Base-by-base conservation (phyloP, 2,329 filamentous ascomycete species). In the Colletotrichum higginsianum region DNA sequence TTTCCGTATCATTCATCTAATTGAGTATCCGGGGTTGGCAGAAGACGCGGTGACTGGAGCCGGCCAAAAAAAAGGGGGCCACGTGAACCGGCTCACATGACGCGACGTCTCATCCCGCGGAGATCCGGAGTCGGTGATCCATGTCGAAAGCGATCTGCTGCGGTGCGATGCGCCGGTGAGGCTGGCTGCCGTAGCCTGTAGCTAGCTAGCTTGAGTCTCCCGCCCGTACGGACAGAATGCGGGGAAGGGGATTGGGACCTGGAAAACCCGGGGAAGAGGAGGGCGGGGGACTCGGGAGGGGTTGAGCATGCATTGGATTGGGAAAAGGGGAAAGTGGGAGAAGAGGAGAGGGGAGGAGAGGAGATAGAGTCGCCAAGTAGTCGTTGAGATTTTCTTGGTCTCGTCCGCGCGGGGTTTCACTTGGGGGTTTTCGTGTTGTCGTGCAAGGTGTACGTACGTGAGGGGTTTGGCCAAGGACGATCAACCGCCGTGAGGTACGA, bases 71-170 rank as follows among this genome's bases (percentile, higher is more conserved):
- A 50, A 52, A 18, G 7, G 21, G 18, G 21, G 18, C 26, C 21
- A 50, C 18, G 11, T 21, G 16, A 18, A 42, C 8, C 8, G 30
- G 63, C 26, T 61, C 63, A 67, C 38, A 40, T 67, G 63, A 67
- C 40, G 30, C 42, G 12, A 47, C 46, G 53, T 66, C 23, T 11
- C 53, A 53, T 35, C 12, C 62, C 67, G 67, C 63, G 67, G 65
- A 71, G 65, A 67, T 67, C 12, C 57, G 52, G 42, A 35, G 50
- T 21, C 15, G 46, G 4, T n/a, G 38, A 4, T 57, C 13, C n/a
- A 44, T 47, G 47, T n/a, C 21, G 56, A 18, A 16, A 23, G 26
- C 42, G 56, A 67, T 71, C 44, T 61, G 23, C n/a, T 3, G 30
- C 18, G 16, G 15, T 61, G 23, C 26, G 26, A 15, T 38, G 35